Evolutionary conservation across 306 rosid genomes (phyloP).

Genomic region (Morella rubra): DNA sequence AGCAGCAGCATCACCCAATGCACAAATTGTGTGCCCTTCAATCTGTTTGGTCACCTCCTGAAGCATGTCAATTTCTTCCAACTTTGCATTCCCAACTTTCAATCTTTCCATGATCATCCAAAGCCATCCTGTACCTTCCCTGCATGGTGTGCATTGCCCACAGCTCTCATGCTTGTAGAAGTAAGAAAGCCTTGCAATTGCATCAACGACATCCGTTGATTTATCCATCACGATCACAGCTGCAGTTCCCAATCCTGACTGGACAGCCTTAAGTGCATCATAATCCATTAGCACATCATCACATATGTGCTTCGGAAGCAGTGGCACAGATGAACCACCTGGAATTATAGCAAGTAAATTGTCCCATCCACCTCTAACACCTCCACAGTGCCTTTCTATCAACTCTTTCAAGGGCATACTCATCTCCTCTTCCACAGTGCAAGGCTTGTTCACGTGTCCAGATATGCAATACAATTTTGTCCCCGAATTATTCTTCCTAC

Average conservation of each 20-base stretch:
- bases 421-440: conserved; percentile 99
- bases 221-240: conserved; percentile 99
- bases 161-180: conserved; percentile 99
- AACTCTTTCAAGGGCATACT: conserved; percentile 91
- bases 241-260: conserved; percentile 92
- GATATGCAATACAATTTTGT: conserved; percentile 89
- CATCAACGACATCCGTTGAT: conserved; percentile 95
- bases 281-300: conserved; percentile 96
- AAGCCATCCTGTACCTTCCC: conserved; percentile 99
- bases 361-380: conserved; percentile 99
- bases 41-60: conserved; percentile 98
- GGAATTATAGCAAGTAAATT: conserved; percentile 93
- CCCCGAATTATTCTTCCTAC: conserved; percentile 96
- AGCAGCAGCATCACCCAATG: conserved; percentile 99
- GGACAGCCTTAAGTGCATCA: conserved; percentile 89
- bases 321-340: conserved; percentile 97
- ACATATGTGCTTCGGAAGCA: conserved; percentile 83
- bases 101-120: conserved; percentile 98
- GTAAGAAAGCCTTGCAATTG: conserved; percentile 96
- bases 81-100: conserved; percentile 95
- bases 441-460: conserved; percentile 97
- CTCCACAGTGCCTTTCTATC: conserved; percentile 99
- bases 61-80: conserved; percentile 98
- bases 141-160: conserved; percentile 99
- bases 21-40: conserved; percentile 97